Percentiles rank a stretch among this genome's conserved stretches.
These are phyloP conservation scores for Tolypocladium ophioglossoides DNA, from an alignment of 2,329 filamentous ascomycete species.

Conservation along the genomic window DNA sequence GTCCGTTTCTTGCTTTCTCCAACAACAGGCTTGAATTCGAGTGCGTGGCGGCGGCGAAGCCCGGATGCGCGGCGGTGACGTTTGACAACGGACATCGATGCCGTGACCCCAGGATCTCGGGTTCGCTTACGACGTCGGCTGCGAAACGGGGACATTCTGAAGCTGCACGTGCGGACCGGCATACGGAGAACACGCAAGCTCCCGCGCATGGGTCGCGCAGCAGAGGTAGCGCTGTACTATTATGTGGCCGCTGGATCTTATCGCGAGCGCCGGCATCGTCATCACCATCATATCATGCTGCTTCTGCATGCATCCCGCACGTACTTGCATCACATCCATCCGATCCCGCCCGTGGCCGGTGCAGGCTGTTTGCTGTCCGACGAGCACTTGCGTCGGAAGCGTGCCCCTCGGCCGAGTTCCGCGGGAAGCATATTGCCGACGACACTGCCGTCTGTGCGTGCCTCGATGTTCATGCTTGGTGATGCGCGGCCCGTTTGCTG, in stretches of 20 bases:
- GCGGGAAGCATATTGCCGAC: background rate
- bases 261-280: background rate
- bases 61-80: background rate
- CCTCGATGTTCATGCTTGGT: background rate
- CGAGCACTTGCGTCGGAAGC: conserved; percentile 1
- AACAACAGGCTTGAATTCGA: background rate
- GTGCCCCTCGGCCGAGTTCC: background rate
- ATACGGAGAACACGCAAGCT: background rate
- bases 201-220: background rate
- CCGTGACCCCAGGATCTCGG: background rate
- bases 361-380: background rate
- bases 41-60: background rate
- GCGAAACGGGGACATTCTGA: background rate
- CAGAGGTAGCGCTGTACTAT: no score
- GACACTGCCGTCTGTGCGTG: background rate
- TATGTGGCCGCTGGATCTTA: background rate
- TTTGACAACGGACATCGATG: background rate
- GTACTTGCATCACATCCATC: background rate
- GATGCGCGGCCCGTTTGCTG: background rate
- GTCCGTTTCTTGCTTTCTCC: background rate
- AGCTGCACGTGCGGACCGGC: no score
- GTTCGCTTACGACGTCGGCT: no score
- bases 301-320: background rate
- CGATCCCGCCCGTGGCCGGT: background rate
- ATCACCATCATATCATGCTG: no score